Conservation (phyloP, 169 alveolate genomes). For the Plasmodium chabaudi region DNA sequence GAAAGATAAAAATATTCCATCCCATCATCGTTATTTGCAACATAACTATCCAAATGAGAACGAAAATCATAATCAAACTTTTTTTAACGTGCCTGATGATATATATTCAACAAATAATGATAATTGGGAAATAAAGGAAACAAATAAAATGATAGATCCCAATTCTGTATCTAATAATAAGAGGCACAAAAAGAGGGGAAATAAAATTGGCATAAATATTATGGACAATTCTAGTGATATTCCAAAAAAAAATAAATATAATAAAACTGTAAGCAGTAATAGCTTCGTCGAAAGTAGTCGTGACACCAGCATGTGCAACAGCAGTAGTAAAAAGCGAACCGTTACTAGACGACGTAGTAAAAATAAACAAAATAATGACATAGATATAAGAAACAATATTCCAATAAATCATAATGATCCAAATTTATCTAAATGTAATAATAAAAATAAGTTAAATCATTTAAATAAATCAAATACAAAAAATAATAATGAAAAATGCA, state of each 20-base stretch:
- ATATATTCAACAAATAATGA: neutral
- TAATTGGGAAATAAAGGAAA: constrained; percentile 37
- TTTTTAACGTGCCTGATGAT: neutral
- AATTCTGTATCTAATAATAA: too few relatives aligned
- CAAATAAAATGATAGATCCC: neutral
- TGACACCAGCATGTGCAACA: neutral
- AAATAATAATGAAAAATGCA: neutral
- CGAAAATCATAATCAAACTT: neutral
- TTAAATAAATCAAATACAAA: constrained; percentile 5
- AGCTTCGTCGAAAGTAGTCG: neutral
- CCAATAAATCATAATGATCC: neutral
- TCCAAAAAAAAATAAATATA: neutral
- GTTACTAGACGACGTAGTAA: too few relatives aligned
- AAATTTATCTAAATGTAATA: neutral
- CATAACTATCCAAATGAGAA: neutral
- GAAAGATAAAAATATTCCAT: constrained; percentile 1
- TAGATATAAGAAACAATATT: too few relatives aligned
- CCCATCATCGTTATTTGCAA: constrained; percentile 5
- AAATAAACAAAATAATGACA: too few relatives aligned
- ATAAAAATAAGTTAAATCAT: neutral
- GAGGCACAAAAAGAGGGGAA: too few relatives aligned
- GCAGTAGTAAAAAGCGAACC: neutral
- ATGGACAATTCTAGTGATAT: too few relatives aligned
- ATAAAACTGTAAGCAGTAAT: neutral
- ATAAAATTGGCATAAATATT: too few relatives aligned